phyloP scores from a whole-genome alignment of 306 rosid genomes.

The Adenanthera pavonina region DNA sequence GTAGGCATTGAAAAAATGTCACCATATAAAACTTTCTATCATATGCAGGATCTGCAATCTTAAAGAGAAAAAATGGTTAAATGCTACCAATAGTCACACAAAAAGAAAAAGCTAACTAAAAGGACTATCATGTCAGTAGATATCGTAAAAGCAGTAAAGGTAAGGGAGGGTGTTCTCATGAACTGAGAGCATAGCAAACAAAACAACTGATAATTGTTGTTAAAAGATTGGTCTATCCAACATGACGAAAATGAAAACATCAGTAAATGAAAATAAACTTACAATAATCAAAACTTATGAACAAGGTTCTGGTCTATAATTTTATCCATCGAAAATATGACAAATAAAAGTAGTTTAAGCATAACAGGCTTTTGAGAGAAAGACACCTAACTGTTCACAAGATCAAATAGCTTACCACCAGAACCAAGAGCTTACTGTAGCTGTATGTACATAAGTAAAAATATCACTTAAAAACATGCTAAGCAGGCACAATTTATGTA shows the following conservation, averaged over 20 bases:
- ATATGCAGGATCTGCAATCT: conserved; percentile 43
- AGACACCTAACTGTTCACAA: conserved; percentile 1
- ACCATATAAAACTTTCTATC: conserved; percentile 49
- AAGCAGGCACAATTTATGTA: conserved; percentile 25
- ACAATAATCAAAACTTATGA: not conserved
- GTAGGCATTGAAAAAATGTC: conserved; percentile 42
- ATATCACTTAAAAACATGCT: not conserved
- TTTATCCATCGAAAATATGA: conserved; percentile 1
- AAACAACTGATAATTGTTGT: conserved; percentile 30
- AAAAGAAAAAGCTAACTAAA: not conserved
- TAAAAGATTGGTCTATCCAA: conserved; percentile 28
- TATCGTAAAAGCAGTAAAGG: not conserved
- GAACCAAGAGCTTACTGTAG: not conserved
- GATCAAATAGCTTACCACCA: conserved; percentile 13
- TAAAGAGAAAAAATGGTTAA: conserved; percentile 35
- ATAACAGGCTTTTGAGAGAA: not conserved
- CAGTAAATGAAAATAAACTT: conserved; percentile 21
- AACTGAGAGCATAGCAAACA: conserved; percentile 6
- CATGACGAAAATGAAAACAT: conserved; percentile 31
- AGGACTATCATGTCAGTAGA: conserved; percentile 20
- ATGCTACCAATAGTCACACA: conserved; percentile 22
- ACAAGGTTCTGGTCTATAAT: not conserved
- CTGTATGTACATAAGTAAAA: not conserved
- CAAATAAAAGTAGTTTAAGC: conserved; percentile 24
- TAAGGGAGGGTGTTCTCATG: not conserved